Base-by-base conservation (phyloP, 768 basidiomycete genomes). In the Phanerodontia chrysosporium region DNA sequence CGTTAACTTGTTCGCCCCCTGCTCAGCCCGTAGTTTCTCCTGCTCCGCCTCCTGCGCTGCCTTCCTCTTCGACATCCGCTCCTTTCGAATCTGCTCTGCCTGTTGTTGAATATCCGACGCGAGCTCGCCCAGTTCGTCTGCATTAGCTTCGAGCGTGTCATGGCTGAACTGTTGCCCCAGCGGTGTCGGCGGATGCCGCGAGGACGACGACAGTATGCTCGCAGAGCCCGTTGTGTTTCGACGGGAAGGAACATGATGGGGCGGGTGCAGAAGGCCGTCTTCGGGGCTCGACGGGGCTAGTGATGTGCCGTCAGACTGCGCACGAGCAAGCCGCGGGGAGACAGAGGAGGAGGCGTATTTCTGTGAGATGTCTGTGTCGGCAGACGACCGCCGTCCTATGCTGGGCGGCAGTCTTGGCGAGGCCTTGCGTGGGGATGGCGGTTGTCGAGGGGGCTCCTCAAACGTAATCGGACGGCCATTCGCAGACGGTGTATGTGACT, bases 21-120 rank as follows among this genome's bases (percentile, higher is more conserved):
- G 3, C 70, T 62, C 8, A 0, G 80, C 83, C 60, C 83, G 82
- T 61, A 80, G 80, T 69, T 82, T 83, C n/a, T 80, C 86, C 57
- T 61, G 3, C 70, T 84, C 86, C 0, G 81, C 83, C 61, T 83
- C 83, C 69, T 82, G 83, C 58, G 81, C 80, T 70, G 85, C 86
- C 7, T 80, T 86, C 16, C 90, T 78, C 71, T 92, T 92, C 45
- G 82, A 80, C 70, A 80, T 73, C 45, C 94, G 78, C 73, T 96
- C 92, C 49, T 87, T 73, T 52, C 95, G 77, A 55, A 97, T 93
- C 62, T 85, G 84, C 64, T 96, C 94, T 0, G 92, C 92, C 64
- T 95, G 90, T n/a, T 86, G 78, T 66, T 94, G 83, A 45, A 97
- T 97, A 67, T 94, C 92, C 29, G 83, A 79, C 45, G 87, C 87